These are phyloP conservation scores for Annulohypoxylon bovei DNA, from an alignment of 495 filamentous ascomycete genomes.

Conservation along the genomic window DNA sequence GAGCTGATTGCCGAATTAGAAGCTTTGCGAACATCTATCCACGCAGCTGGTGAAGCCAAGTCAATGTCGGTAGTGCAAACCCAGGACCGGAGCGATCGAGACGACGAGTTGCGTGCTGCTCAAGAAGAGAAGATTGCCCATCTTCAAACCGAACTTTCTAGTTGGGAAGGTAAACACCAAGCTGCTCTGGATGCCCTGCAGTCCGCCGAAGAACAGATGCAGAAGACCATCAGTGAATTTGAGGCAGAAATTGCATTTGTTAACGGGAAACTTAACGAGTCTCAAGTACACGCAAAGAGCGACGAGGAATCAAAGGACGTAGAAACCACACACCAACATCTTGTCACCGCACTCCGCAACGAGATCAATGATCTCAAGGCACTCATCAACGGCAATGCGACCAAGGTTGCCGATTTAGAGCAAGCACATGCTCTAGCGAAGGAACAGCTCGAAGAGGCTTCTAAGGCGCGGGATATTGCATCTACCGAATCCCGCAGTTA, in stretches of 20 bases:
- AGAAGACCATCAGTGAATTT: constrained; percentile 75
- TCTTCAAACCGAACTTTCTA: constrained; percentile 77
- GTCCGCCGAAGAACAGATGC: constrained; percentile 75
- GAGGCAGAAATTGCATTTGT: constrained; percentile 62
- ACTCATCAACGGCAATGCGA: constrained; percentile 69
- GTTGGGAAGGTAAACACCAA: constrained; percentile 81
- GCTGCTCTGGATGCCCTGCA: constrained; percentile 76
- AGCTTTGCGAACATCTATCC: constrained; percentile 67
- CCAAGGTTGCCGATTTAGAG: constrained; percentile 73
- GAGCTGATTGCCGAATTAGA: constrained; percentile 76
- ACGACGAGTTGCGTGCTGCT: constrained; percentile 51
- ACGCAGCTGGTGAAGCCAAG: constrained; percentile 46
- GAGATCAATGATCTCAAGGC: constrained; percentile 83
- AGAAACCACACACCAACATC: constrained; percentile 67
- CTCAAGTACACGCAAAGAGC: constrained; percentile 39
- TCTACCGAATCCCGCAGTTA: constrained; percentile 58
- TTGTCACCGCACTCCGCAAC: constrained; percentile 72
- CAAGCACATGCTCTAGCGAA: constrained; percentile 68
- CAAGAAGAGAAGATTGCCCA: constrained; percentile 72
- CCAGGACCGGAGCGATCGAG: constrained; percentile 18
- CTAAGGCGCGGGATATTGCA: constrained; percentile 57
- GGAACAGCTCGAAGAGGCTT: constrained; percentile 64
- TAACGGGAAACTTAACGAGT: constrained; percentile 51
- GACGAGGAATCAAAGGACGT: constrained; percentile 50
- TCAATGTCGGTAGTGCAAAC: constrained; percentile 20